Percentiles rank a stretch among this genome's conserved stretches.
Evolutionary conservation across 257 asterid species (phyloP).

Genomic region (Gentiana macrophylla): DNA sequence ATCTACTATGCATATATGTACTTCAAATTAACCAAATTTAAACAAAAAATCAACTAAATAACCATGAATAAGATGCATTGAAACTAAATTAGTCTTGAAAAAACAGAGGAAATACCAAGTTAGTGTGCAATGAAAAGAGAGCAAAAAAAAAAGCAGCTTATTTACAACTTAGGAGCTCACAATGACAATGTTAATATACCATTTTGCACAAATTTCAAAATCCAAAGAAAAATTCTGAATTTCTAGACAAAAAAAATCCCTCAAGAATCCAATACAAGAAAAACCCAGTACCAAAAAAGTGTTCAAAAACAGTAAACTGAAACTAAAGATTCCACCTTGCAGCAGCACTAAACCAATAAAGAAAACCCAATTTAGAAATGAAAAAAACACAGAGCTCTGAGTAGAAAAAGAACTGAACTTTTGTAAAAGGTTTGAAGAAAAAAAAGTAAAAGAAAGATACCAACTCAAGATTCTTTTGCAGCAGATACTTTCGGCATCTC

Average conservation of each 20-base stretch:
- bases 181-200: conserved; percentile 2
- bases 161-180: conserved; percentile 1
- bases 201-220: no score
- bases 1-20: no score
- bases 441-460: conserved; percentile 14
- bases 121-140: neutral
- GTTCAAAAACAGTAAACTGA: conserved; percentile 15
- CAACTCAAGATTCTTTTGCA: conserved; percentile 20
- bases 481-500: conserved; percentile 19
- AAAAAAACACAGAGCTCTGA: conserved; percentile 14
- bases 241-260: conserved; percentile 8
- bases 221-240: neutral
- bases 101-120: neutral
- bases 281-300: conserved; percentile 16
- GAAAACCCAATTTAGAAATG: conserved; percentile 17
- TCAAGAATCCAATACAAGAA: conserved; percentile 17
- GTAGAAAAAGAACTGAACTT: conserved; percentile 13
- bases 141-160: neutral
- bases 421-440: conserved; percentile 17
- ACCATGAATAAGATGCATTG: neutral
- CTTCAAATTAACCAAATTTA: neutral
- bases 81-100: neutral
- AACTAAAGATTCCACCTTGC: conserved; percentile 17
- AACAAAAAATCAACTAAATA: conserved; percentile 2
- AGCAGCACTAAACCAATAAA: neutral